Conservation (phyloP, 768 basidiomycete genomes). For the Tulasnella sp. region DNA sequence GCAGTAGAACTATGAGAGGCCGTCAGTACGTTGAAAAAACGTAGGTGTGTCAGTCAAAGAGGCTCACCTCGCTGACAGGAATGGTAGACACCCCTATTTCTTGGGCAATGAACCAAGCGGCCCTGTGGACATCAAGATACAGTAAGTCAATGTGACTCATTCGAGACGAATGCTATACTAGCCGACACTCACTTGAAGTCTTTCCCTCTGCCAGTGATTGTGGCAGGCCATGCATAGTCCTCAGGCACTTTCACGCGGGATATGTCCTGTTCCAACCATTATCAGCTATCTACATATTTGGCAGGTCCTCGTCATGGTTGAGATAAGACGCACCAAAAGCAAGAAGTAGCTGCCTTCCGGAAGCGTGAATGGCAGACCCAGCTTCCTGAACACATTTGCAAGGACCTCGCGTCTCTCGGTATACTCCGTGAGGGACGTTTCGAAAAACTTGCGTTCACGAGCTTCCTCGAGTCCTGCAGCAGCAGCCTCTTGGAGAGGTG, state of each 20-base stretch:
- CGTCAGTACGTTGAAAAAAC: too few species aligned
- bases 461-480: conserved; percentile 84
- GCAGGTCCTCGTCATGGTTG: neutral
- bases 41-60: too few species aligned
- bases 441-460: conserved; percentile 60
- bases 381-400: conserved; percentile 62
- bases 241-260: conserved; percentile 70
- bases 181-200: conserved; percentile 61
- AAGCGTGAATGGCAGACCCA: conserved; percentile 75
- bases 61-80: conserved; percentile 85
- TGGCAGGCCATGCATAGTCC: conserved; percentile 70
- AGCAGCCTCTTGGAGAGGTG: conserved; percentile 88
- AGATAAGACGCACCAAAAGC: conserved; percentile 45
- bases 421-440: conserved; percentile 66
- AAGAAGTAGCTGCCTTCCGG: conserved; percentile 92
- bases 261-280: conserved; percentile 46
- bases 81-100: conserved; percentile 88
- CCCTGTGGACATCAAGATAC: conserved; percentile 36
- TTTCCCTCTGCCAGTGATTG: conserved; percentile 64
- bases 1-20: conserved; percentile 67
- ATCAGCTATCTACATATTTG: neutral
- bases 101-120: conserved; percentile 91
- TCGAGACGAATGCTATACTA: neutral
- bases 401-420: conserved; percentile 68
- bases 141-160: conserved; percentile 14